Evolutionary conservation across 2,329 filamentous ascomycete genomes (phyloP).

Genomic region (Fusarium mexicanum): DNA sequence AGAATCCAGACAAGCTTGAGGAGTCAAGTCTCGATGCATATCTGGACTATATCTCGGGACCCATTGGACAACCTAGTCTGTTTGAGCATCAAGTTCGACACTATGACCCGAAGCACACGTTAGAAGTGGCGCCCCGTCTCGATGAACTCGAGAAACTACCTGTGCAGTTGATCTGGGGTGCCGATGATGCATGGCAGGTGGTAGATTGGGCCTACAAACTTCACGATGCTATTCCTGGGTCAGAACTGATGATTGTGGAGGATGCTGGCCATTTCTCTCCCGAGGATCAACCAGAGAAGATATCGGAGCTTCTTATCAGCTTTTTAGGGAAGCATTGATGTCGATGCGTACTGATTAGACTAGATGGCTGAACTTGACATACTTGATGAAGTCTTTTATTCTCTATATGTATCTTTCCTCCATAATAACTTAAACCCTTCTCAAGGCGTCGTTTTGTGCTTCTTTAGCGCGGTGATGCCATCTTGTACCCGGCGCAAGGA

Average conservation of each 20-base stretch:
- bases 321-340: conserved; percentile 16
- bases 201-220: conserved; percentile 47
- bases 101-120: conserved; percentile 48
- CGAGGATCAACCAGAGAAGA: conserved; percentile 43
- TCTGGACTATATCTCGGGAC: conserved; percentile 46
- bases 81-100: conserved; percentile 48
- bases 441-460: conserved; percentile 19
- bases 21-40: conserved; percentile 39
- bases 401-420: background rate
- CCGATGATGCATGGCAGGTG: conserved; percentile 46
- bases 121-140: conserved; percentile 43
- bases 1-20: conserved; percentile 25
- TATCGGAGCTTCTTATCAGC: conserved; percentile 14
- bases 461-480: conserved; percentile 21
- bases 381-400: too few species aligned
- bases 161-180: conserved; percentile 46
- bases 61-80: conserved; percentile 46
- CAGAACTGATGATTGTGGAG: conserved; percentile 41
- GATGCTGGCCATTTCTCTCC: conserved; percentile 45
- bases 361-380: background rate
- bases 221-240: conserved; percentile 44
- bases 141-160: conserved; percentile 38
- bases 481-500: conserved; percentile 20
- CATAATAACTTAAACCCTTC: background rate
- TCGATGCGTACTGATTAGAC: background rate